Percentiles rank a stretch among this genome's conserved stretches.
These are phyloP conservation scores for Copromyces sp. DNA, from an alignment of 495 filamentous ascomycete genomes.

Conservation along the genomic window DNA sequence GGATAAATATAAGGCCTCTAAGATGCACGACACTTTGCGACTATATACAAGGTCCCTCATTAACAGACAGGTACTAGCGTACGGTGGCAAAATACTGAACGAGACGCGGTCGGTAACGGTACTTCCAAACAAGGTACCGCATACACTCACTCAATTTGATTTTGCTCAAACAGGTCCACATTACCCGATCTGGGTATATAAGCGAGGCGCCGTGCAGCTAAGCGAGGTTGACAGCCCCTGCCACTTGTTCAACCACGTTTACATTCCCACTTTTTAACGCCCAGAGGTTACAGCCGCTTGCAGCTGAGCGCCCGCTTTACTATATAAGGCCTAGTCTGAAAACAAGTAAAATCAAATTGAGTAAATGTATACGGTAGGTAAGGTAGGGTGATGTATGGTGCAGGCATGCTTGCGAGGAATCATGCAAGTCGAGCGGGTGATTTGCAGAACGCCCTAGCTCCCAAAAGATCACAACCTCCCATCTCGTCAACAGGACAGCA, in stretches of 20 bases:
- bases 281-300: no score
- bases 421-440: neutral
- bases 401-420: neutral
- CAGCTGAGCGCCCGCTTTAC: no score
- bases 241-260: no score
- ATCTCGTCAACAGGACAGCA: neutral
- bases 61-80: neutral
- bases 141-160: no score
- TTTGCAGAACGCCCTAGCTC: neutral
- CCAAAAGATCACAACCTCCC: neutral
- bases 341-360: no score
- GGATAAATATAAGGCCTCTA: neutral
- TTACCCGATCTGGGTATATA: no score
- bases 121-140: neutral
- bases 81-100: neutral
- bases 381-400: neutral
- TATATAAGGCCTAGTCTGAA: no score
- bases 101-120: neutral
- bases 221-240: no score
- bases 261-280: no score
- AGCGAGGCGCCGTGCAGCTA: no score
- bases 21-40: neutral
- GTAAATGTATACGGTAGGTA: no score
- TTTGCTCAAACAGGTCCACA: no score
- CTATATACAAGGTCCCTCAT: neutral